phyloP scores from a whole-genome alignment of 164 flowering plant species.

The Berberis vulgaris region DNA sequence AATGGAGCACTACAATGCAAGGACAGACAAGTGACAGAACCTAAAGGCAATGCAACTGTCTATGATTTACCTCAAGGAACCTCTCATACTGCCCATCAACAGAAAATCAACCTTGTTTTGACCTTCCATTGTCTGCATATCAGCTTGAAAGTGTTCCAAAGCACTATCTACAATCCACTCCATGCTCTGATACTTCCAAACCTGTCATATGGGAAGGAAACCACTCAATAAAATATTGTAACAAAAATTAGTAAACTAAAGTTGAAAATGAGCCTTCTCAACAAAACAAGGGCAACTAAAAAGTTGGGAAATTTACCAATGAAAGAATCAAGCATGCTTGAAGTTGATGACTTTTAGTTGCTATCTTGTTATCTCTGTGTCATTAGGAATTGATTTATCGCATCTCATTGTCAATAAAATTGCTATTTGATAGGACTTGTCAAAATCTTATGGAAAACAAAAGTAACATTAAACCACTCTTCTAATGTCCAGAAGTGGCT shows the following conservation, averaged over 20 bases:
- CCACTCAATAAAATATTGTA: not conserved
- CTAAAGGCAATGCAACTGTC: not conserved
- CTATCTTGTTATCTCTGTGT: no score
- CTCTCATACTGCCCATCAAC: conserved; percentile 41
- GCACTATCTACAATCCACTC: conserved; percentile 37
- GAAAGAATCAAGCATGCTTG: no score
- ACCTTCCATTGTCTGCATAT: conserved; percentile 46
- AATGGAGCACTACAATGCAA: no score
- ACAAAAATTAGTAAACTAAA: not conserved
- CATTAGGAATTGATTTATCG: no score
- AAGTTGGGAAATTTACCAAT: not conserved
- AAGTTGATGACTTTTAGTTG: no score
- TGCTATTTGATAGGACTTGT: no score
- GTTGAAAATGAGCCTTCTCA: not conserved
- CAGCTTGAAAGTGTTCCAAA: conserved; percentile 36
- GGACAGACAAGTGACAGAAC: not conserved
- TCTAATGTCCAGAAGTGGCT: no score
- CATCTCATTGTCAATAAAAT: no score
- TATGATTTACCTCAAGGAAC: conserved; percentile 39
- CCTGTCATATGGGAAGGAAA: conserved; percentile 23
- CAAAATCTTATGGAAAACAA: no score
- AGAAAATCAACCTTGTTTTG: conserved; percentile 24
- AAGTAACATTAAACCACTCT: no score
- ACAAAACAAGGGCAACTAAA: no score
- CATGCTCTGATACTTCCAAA: conserved; percentile 53